Conservation (phyloP, 805 yeast genomes). For the Spencermartinsiella europaea region DNA sequence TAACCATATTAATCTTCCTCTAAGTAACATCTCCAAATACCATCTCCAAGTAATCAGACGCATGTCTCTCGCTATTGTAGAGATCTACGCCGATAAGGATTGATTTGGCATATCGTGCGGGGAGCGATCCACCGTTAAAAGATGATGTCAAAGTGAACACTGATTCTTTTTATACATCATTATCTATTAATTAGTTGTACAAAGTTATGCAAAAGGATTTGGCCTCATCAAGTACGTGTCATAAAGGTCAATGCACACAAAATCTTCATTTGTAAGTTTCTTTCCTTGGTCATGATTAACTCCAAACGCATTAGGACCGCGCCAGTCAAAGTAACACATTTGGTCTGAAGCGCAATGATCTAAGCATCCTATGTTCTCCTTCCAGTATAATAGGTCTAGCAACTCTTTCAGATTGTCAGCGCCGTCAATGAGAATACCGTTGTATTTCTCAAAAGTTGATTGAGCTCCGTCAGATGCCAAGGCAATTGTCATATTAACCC, state of each 20-base stretch:
- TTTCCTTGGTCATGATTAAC: neutral
- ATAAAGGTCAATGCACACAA: neutral
- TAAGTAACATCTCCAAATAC: no score
- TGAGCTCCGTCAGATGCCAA: neutral
- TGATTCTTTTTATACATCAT: no score
- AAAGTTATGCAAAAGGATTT: no score
- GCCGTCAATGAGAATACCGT: neutral
- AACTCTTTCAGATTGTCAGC: neutral
- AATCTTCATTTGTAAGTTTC: neutral
- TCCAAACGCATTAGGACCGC: slow-evolving; percentile 3
- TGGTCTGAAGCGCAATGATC: slow-evolving; percentile 4
- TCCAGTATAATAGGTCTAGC: slow-evolving; percentile 6
- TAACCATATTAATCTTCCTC: no score
- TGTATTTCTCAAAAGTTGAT: neutral
- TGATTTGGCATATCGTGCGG: no score
- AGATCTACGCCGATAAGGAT: no score
- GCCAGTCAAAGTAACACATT: slow-evolving; percentile 1
- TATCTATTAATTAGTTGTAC: no score
- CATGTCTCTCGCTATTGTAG: no score
- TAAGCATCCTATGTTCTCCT: slow-evolving; percentile 1
- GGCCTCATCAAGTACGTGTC: no score
- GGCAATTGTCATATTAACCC: neutral
- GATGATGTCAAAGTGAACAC: no score
- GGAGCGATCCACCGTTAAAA: no score
- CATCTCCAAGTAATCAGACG: no score